Conservation (phyloP, 139 green algal species). For the Chloropicon primus region DNA sequence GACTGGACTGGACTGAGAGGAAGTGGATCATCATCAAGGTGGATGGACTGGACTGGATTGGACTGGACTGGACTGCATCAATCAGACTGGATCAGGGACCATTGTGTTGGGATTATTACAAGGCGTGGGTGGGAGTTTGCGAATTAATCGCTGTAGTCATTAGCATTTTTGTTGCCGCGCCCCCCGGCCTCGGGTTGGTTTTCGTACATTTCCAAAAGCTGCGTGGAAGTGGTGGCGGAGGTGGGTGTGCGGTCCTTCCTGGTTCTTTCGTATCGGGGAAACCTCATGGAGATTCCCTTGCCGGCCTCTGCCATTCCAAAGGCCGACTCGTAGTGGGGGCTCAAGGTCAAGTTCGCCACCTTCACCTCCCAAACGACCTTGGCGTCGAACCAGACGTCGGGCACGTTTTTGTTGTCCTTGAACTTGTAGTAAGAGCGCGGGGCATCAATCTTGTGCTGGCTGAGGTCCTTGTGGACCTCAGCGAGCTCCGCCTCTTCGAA, state of each 20-base stretch:
- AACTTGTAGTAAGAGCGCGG: slow-evolving; percentile 58
- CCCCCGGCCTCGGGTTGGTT: background rate
- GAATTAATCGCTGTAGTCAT: background rate
- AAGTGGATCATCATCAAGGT: too few relatives aligned
- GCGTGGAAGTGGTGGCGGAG: background rate
- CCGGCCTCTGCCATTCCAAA: slow-evolving; percentile 52
- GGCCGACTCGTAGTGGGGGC: slow-evolving; percentile 75
- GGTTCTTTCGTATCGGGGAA: background rate
- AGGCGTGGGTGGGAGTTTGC: too few relatives aligned
- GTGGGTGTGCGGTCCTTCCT: background rate
- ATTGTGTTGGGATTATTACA: too few relatives aligned
- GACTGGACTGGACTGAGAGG: too few relatives aligned
- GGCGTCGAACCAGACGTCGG: slow-evolving; percentile 91
- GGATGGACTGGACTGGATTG: too few relatives aligned
- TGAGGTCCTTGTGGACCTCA: slow-evolving; percentile 50
- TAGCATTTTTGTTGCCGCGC: background rate
- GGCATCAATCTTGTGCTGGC: slow-evolving; percentile 39
- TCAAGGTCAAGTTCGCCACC: slow-evolving; percentile 88
- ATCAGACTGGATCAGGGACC: too few relatives aligned
- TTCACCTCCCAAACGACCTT: slow-evolving; percentile 93
- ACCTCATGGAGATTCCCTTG: slow-evolving; percentile 79
- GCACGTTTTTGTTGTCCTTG: slow-evolving; percentile 48
- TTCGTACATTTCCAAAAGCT: slow-evolving; percentile 1
- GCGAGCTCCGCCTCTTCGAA: slow-evolving; percentile 81
- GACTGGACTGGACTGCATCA: too few relatives aligned